Evolutionary conservation across 2,329 filamentous ascomycete genomes (phyloP).

Genomic region (Metarhizium brunneum): DNA sequence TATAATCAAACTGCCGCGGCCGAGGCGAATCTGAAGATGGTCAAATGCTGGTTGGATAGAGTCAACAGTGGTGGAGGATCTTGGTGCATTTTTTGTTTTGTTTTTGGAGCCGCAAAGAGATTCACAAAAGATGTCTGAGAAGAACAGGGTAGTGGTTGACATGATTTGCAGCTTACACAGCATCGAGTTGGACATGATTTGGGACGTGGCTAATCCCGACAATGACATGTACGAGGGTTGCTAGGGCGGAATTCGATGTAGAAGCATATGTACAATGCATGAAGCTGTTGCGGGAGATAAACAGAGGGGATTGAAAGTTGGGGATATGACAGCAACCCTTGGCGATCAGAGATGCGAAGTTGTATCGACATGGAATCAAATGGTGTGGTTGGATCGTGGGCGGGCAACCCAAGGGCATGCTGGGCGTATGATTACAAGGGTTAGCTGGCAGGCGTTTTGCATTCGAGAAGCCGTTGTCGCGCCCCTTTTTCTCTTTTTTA

Average conservation of each 20-base stretch:
- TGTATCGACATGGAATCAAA: neutral
- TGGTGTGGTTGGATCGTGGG: neutral
- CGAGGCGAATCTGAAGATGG: constrained; percentile 1
- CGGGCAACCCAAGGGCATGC: constrained; percentile 1
- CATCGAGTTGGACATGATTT: neutral
- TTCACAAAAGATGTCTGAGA: constrained; percentile 2
- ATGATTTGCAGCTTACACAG: neutral
- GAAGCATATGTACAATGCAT: neutral
- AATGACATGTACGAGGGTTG: neutral
- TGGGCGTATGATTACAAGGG: constrained; percentile 2
- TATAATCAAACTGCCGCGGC: neutral
- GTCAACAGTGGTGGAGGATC: neutral
- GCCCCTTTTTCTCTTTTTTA: neutral
- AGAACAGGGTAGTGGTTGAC: neutral
- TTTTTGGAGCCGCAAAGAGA: constrained; percentile 2
- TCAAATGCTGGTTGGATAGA: constrained; percentile 6
- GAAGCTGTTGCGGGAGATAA: neutral
- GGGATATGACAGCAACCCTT: neutral
- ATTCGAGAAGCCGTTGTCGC: neutral
- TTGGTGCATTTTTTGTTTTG: neutral
- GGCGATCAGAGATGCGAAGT: neutral
- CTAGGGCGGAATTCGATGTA: neutral
- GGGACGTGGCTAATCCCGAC: neutral
- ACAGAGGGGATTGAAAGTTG: neutral
- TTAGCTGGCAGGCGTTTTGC: constrained; percentile 6